Base-by-base conservation (phyloP, 148 eudicot genomes). In the Selenicereus undatus region DNA sequence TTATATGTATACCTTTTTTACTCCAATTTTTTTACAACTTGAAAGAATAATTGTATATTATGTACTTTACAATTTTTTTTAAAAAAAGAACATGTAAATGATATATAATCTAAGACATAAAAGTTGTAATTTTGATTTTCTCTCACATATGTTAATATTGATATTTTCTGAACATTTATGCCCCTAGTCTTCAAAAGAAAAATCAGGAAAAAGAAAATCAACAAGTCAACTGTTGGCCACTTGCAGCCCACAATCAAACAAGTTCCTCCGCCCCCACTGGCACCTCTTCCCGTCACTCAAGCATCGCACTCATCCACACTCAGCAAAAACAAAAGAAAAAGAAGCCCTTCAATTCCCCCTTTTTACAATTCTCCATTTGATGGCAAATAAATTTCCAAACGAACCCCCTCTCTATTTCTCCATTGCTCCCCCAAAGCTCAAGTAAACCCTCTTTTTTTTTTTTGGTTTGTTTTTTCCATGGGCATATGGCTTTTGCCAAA, bases 231-330 rank as follows among this genome's bases (percentile, higher is more conserved):
- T 70, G 21, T 14, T 30, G 20, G 21, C 39, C 73, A 70, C 36
- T 30, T 32, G 7, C 42, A 70, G 42, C 32, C 71, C 32, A 24
- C 35, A 8, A 66, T 66, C 35, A 66, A 11, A 12, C 73, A 32
- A 32, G 36, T 18, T 21, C n/a, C n/a, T 21, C 20, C 43, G 18
- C 16, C 73, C 42, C 73, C 71, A 24, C 71, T 12, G 71, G 3
- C 35, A 18, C 36, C 39, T 27, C 73, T 29, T 29, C 39, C 5
- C 16, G 22, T 70, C 36, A 27, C 73, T 32, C 73, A 70, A 7
- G 52, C 76, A 16, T 48, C 76, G n/a, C 76, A 10, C 51, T 73
- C 76, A n/a, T 73, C 76, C 76, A 45, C 76, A 45, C 76, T 73
- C 22, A 48, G 12, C 43, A 2, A 73, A 45, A 43, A 22, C 30